Base-by-base conservation (phyloP, 2,329 filamentous ascomycete genomes). In the Pseudogymnoascus sp. region DNA sequence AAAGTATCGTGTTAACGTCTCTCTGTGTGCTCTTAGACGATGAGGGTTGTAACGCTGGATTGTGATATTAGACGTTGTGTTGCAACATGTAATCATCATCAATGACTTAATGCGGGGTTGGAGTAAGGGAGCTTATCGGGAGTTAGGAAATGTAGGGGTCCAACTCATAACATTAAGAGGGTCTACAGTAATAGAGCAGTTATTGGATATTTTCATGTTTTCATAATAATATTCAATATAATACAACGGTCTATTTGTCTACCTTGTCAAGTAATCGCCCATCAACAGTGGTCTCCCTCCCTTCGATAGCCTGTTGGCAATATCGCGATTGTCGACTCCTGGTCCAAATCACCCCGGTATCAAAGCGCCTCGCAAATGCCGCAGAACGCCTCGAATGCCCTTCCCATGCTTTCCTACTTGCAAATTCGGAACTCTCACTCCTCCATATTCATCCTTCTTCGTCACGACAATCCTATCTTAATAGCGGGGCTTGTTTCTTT, bases 331-430 rank as follows among this genome's bases (percentile, higher is more conserved):
- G 50, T 31, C 28, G n/a, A 19, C 11, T 19, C n/a, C 8, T 33
- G 28, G 22, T 16, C 14, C 22, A 6, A 19, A 33, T 14, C 50
- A 12, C 11, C 50, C 28, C 4, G 7, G 33, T 56, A 56, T 33
- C 28, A 56, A 56, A 56, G 50, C 50, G 50, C 50, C 50, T 10
- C 31, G 28, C n/a, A 56, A 56, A 56, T 56, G 50, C 28, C 50
- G 50, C 50, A 19, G 50, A 56, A 56, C 50, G 50, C 50, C 50
- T 26, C 50, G n/a, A 56, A 56, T 56, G 50, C 50, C 50, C 16
- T 31, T 56, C 16, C 50, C 16, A 35, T 56, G 50, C 50, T 8
- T 56, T 56, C 28, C 50, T n/a, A 33, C 33, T 22, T 14, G 28
- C 28, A 33, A 56, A 56, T 56, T 56, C 28, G n/a, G 31, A 56